Evolutionary conservation across 306 rosid species (phyloP).

Genomic region (Calophaca sinica): DNA sequence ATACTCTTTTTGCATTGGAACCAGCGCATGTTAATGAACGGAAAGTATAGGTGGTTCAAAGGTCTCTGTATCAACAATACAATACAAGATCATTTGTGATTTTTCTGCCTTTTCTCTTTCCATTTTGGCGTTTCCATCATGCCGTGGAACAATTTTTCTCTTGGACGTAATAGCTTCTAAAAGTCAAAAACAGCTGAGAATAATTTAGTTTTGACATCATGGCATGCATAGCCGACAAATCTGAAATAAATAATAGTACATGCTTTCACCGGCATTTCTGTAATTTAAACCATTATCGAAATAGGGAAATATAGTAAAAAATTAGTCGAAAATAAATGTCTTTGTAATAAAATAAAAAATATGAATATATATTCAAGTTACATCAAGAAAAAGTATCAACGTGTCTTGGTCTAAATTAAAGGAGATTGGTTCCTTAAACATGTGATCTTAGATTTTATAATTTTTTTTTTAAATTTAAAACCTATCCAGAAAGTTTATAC

Average conservation of each 20-base stretch:
- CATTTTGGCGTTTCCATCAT: constrained; percentile 18
- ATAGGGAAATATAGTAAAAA: background rate
- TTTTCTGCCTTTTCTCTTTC: constrained; percentile 14
- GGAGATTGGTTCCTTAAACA: too few relatives aligned
- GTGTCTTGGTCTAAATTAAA: too few relatives aligned
- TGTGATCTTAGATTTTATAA: too few relatives aligned
- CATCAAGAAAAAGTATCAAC: too few relatives aligned
- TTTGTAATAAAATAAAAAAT: too few relatives aligned
- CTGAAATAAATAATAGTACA: background rate
- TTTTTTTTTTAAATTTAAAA: too few relatives aligned
- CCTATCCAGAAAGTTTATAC: too few relatives aligned
- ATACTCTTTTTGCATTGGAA: background rate
- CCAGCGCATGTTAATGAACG: background rate
- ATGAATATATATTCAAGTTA: too few relatives aligned
- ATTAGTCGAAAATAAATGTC: background rate
- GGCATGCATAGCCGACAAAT: constrained; percentile 47
- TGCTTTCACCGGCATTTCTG: background rate
- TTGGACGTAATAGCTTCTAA: constrained; percentile 11
- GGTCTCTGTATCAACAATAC: background rate
- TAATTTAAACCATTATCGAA: background rate
- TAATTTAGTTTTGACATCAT: background rate
- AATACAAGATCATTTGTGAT: constrained; percentile 21
- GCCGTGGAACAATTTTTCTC: background rate
- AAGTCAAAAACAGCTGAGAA: constrained; percentile 33
- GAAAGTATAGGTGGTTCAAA: constrained; percentile 33